Evolutionary conservation across 306 rosid species (phyloP).

Genomic region (Ziziphus jujuba): DNA sequence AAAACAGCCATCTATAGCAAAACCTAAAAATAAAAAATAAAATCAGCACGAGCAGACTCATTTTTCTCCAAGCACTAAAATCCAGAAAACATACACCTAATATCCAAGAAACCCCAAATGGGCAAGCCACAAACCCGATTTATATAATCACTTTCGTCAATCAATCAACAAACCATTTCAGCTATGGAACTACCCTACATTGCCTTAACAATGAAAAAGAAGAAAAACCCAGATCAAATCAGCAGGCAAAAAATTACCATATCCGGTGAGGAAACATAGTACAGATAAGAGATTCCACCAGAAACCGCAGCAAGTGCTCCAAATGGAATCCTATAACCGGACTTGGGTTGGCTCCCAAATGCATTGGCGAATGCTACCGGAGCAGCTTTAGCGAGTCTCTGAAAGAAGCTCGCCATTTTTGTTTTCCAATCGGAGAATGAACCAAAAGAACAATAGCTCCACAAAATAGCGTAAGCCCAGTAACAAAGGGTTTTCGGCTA

Average conservation of each 20-base stretch:
- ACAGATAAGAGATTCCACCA: slow-evolving; percentile 77
- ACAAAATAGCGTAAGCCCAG: neutral
- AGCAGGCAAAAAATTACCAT: slow-evolving; percentile 41
- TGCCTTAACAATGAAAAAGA: neutral
- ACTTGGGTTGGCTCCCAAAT: slow-evolving; percentile 45
- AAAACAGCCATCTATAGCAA: too few species aligned
- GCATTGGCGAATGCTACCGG: slow-evolving; percentile 48
- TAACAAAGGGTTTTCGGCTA: neutral
- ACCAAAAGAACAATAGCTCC: slow-evolving; percentile 11
- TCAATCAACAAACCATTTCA: neutral
- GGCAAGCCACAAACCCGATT: neutral
- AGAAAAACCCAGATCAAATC: slow-evolving; percentile 18
- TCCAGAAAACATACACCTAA: slow-evolving; percentile 2
- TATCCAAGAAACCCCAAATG: neutral
- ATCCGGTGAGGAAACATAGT: slow-evolving; percentile 54
- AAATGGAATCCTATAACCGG: slow-evolving; percentile 54
- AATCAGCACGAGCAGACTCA: neutral
- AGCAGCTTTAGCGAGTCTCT: slow-evolving; percentile 56
- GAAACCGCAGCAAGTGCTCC: slow-evolving; percentile 78
- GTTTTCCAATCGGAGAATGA: slow-evolving; percentile 13
- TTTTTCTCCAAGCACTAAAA: neutral
- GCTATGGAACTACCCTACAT: neutral
- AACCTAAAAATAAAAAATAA: neutral
- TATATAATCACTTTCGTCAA: neutral
- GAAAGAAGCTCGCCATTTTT: slow-evolving; percentile 76